phyloP scores from a whole-genome alignment of 116 monocot genomes.

The Zostera marina region DNA sequence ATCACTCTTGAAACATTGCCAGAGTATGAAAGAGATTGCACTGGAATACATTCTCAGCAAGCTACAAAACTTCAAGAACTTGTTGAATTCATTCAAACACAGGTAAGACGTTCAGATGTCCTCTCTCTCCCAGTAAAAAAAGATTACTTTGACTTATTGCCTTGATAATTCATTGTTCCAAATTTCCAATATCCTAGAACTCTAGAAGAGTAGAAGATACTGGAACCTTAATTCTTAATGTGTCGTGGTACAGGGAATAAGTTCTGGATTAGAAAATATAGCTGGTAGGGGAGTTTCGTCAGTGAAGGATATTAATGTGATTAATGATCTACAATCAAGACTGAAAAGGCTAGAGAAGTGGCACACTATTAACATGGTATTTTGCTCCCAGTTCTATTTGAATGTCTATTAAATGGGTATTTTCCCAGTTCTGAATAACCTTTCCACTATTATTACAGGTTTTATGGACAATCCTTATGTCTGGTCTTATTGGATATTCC shows the following conservation, averaged over 20 bases:
- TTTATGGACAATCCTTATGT: conserved; percentile 76
- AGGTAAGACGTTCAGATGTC: conserved; percentile 17
- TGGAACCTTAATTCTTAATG: too few relatives aligned
- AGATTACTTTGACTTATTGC: not conserved
- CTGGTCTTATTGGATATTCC: conserved; percentile 77
- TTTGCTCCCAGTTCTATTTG: not conserved
- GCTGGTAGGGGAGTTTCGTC: conserved; percentile 20
- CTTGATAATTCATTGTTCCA: too few relatives aligned
- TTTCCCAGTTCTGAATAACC: not conserved
- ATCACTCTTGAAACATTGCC: conserved; percentile 81
- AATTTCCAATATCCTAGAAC: too few relatives aligned
- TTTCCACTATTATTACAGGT: conserved; percentile 27
- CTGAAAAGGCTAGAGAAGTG: conserved; percentile 81
- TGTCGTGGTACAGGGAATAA: conserved; percentile 44
- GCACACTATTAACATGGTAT: conserved; percentile 74
- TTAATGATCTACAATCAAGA: conserved; percentile 66
- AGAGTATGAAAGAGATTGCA: conserved; percentile 39
- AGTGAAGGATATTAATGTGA: conserved; percentile 17
- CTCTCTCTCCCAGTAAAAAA: not conserved
- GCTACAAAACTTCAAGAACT: conserved; percentile 79
- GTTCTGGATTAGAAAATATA: conserved; percentile 24
- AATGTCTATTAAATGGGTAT: not conserved
- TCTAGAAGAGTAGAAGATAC: too few relatives aligned
- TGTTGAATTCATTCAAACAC: conserved; percentile 77
- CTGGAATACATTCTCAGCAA: conserved; percentile 73